A percentile compares a stretch with the other conserved stretches of the same genome.
Conservation (phyloP, 768 basidiomycete genomes). For the Tricholoma terreum region DNA sequence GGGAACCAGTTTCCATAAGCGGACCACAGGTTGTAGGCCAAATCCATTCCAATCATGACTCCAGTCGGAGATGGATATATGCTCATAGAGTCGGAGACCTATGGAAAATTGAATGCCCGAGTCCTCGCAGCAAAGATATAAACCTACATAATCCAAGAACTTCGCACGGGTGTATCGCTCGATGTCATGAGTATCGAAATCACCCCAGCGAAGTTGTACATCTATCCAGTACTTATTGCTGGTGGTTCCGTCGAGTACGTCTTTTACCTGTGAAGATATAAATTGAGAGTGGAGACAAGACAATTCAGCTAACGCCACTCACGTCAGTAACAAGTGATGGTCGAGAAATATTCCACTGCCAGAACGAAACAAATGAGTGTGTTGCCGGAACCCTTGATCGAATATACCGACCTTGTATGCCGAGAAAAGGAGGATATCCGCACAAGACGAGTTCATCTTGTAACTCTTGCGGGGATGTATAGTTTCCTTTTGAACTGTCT, state of each 20-base stretch:
- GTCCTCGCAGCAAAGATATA: background rate
- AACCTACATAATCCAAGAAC: conserved; percentile 91
- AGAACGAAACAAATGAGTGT: conserved; percentile 5
- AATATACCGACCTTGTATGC: conserved; percentile 64
- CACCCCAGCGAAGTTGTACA: conserved; percentile 93
- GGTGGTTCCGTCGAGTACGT: conserved; percentile 95
- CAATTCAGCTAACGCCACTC: conserved; percentile 23
- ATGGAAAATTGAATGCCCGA: conserved; percentile 3
- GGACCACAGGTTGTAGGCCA: conserved; percentile 98
- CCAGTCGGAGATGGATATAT: conserved; percentile 99
- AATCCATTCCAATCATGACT: conserved; percentile 97
- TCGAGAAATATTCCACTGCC: conserved; percentile 93
- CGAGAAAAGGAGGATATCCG: conserved; percentile 96
- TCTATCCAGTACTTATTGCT: conserved; percentile 99
- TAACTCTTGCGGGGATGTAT: conserved; percentile 99
- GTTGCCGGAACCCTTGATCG: background rate
- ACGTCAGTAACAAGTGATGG: conserved; percentile 95
- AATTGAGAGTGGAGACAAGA: background rate
- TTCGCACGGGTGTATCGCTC: conserved; percentile 98
- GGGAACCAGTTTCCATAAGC: conserved; percentile 99
- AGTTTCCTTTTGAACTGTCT: conserved; percentile 99
- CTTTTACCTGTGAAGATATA: conserved; percentile 62
- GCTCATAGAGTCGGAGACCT: conserved; percentile 96
- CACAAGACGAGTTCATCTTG: conserved; percentile 99
- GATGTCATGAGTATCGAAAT: conserved; percentile 98